Percentiles rank a stretch among this genome's conserved stretches.
Evolutionary conservation across 768 basidiomycete genomes (phyloP).

Genomic region (Gautieria morchelliformis): DNA sequence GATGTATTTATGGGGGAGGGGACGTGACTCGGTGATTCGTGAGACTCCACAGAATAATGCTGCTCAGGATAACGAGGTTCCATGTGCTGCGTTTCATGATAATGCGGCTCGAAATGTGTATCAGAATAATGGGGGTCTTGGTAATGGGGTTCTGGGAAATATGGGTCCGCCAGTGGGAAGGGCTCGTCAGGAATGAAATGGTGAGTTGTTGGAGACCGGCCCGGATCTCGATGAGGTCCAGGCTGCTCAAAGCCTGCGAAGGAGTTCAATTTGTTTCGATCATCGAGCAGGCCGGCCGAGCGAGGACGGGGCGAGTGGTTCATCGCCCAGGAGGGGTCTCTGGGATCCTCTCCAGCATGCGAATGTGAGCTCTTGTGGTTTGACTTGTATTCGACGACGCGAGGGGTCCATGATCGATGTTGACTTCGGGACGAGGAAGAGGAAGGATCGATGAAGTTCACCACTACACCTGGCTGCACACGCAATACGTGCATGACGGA

Average conservation of each 20-base stretch:
- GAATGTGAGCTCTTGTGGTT: not conserved
- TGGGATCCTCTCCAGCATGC: not conserved
- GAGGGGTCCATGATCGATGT: not conserved
- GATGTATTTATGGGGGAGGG: conserved; percentile 3
- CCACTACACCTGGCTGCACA: conserved; percentile 5
- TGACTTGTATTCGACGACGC: not conserved
- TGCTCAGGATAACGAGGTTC: not conserved
- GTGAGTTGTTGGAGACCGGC: not conserved
- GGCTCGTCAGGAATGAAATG: not conserved
- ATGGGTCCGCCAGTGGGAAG: not conserved
- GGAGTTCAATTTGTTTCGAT: not conserved
- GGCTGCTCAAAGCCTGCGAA: not conserved
- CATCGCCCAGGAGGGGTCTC: not conserved
- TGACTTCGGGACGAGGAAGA: conserved; percentile 1
- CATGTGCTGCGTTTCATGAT: not conserved
- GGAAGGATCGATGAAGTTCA: conserved; percentile 2
- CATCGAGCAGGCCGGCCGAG: not conserved
- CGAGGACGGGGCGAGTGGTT: not conserved
- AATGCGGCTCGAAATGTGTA: not conserved
- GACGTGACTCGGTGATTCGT: conserved; percentile 1
- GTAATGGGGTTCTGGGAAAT: not conserved
- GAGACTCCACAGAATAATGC: not conserved
- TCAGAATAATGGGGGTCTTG: not conserved
- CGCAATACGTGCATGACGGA: conserved; percentile 6
- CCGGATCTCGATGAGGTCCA: not conserved